Percentiles rank a stretch among this genome's conserved stretches.
Evolutionary conservation across 1,284 basidiomycete species (phyloP).

Genomic region (Rhodotorula glutinis): DNA sequence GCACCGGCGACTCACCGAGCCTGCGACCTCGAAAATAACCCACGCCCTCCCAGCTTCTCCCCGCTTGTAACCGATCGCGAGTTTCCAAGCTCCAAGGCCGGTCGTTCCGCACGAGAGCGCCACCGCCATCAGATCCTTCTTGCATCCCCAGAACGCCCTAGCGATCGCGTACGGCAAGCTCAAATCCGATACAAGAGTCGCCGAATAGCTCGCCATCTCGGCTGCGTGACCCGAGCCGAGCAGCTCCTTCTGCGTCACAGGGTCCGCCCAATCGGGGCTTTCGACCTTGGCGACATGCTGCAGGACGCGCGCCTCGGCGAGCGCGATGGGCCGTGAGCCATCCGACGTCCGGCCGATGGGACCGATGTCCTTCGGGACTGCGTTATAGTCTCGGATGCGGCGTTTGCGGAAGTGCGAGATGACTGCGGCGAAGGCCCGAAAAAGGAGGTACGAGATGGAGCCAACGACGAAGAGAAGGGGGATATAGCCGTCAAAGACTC

Average conservation of each 20-base stretch:
- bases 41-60: constrained; percentile 10
- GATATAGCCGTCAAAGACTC: constrained; percentile 40
- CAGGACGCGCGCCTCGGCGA: constrained; percentile 7
- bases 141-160: constrained; percentile 23
- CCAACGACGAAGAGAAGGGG: constrained; percentile 44
- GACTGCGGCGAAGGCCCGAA: constrained; percentile 30
- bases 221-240: constrained; percentile 17
- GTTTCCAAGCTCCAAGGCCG: background rate
- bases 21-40: constrained; percentile 1
- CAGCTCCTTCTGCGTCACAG: constrained; percentile 11
- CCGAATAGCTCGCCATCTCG: constrained; percentile 21
- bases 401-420: constrained; percentile 37
- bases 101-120: background rate
- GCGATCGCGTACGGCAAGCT: background rate
- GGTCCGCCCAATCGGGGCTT: constrained; percentile 11
- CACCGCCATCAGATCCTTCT: constrained; percentile 22
- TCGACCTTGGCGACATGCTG: constrained; percentile 18
- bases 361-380: background rate
- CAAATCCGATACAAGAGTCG: background rate
- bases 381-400: constrained; percentile 21
- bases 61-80: background rate
- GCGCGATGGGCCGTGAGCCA: constrained; percentile 13
- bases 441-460: constrained; percentile 40
- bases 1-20: too few relatives aligned
- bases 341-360: constrained; percentile 4